phyloP scores from a whole-genome alignment of 441 rosid species.

The Dalechampia spathulata region DNA sequence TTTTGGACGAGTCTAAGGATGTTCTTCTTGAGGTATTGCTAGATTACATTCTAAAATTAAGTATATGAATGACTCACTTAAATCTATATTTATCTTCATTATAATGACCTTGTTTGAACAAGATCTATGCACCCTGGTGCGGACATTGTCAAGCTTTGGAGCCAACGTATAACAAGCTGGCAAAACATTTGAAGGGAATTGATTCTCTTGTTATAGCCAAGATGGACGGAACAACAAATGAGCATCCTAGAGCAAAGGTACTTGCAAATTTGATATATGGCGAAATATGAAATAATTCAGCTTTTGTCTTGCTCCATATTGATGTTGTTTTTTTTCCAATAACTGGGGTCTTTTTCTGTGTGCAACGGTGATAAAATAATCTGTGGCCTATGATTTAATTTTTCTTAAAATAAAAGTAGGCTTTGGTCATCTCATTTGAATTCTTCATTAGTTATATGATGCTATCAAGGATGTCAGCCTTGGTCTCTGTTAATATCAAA shows the following conservation, averaged over 20 bases:
- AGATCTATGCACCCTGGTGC: conserved; percentile 99
- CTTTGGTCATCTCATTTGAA: too few relatives aligned
- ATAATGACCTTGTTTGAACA: conserved; percentile 10
- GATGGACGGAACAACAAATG: conserved; percentile 99
- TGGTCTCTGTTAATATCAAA: too few relatives aligned
- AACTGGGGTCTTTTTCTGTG: too few relatives aligned
- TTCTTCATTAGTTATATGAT: too few relatives aligned
- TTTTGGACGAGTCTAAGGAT: conserved; percentile 90
- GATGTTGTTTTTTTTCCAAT: too few relatives aligned
- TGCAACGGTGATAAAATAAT: too few relatives aligned
- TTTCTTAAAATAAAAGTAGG: too few relatives aligned
- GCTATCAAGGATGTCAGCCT: too few relatives aligned
- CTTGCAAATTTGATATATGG: not conserved
- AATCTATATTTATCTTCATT: not conserved
- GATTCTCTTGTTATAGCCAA: conserved; percentile 87
- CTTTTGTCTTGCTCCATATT: too few relatives aligned
- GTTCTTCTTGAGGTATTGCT: conserved; percentile 85
- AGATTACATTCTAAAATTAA: not conserved
- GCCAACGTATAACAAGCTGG: conserved; percentile 90
- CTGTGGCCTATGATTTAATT: too few relatives aligned
- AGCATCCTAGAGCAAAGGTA: conserved; percentile 98
- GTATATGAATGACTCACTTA: not conserved
- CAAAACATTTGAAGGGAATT: conserved; percentile 63
- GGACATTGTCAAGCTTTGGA: conserved; percentile 97
- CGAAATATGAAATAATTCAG: not conserved